phyloP scores from a whole-genome alignment of 805 yeast species.

The Candida succiphila region DNA sequence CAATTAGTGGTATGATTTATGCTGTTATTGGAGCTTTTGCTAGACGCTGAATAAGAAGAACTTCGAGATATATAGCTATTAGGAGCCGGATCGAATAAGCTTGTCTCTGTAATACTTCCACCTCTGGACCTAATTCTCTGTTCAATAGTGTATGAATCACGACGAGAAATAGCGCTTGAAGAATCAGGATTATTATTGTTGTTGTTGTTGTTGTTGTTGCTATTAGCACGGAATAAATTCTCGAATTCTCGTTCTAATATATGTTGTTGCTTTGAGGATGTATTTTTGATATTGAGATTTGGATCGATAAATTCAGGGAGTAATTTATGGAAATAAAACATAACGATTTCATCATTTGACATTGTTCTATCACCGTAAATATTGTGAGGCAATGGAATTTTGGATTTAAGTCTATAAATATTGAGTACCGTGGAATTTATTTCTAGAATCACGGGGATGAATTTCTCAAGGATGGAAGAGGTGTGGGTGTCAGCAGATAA shows the following conservation, averaged over 20 bases:
- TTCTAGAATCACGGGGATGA: slow-evolving; percentile 17
- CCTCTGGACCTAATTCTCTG: no score
- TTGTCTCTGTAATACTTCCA: no score
- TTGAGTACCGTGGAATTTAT: slow-evolving; percentile 23
- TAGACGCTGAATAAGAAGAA: no score
- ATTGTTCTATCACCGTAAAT: background rate
- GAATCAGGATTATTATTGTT: background rate
- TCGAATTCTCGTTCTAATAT: no score
- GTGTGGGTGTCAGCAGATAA: background rate
- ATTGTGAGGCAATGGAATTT: background rate
- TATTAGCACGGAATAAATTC: no score
- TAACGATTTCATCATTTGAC: slow-evolving; percentile 7
- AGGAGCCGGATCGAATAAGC: no score
- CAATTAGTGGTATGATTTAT: no score
- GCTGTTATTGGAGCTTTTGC: no score
- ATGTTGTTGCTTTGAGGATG: no score
- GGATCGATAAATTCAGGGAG: slow-evolving; percentile 17
- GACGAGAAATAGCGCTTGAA: background rate
- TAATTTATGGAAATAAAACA: slow-evolving; percentile 13
- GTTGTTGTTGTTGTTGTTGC: background rate
- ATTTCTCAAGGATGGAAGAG: background rate
- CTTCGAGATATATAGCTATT: no score
- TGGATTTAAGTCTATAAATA: slow-evolving; percentile 10
- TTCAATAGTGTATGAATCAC: background rate
- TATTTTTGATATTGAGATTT: slow-evolving; percentile 14